A percentile compares a stretch with the other conserved stretches of the same genome.
Conservation (phyloP, 1,139 yeast species). For the Diutina rugosa region DNA sequence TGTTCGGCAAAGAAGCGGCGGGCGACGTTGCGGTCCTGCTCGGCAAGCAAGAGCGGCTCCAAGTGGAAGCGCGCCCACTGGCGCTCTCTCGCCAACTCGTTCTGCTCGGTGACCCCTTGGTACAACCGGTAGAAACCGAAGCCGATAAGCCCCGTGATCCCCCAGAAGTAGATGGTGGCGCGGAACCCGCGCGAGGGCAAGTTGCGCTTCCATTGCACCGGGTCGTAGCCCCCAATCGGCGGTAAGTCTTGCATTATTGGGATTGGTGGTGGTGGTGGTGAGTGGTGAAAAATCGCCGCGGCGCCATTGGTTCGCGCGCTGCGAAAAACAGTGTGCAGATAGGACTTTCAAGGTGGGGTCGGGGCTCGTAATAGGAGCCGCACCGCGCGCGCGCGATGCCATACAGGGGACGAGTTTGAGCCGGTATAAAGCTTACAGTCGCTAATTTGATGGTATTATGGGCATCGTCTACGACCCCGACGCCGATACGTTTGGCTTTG, state of each 20-base stretch:
- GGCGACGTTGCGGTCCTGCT: conserved; percentile 67
- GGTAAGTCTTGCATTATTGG: conserved; percentile 63
- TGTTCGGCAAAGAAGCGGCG: conserved; percentile 60
- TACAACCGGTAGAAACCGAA: conserved; percentile 63
- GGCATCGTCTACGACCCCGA: neutral
- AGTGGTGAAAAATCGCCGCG: neutral
- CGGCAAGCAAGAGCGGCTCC: conserved; percentile 69
- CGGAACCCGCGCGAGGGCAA: conserved; percentile 78
- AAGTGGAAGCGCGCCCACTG: conserved; percentile 67
- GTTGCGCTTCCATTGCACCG: conserved; percentile 83
- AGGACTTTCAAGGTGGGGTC: neutral
- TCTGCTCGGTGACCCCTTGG: conserved; percentile 62
- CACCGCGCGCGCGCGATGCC: no score
- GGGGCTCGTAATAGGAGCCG: no score
- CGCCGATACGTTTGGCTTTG: neutral
- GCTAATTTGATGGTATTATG: neutral
- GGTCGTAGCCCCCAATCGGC: conserved; percentile 78
- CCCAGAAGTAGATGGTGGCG: conserved; percentile 58
- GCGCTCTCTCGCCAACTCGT: conserved; percentile 66
- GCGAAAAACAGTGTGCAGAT: neutral
- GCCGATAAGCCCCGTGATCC: conserved; percentile 48
- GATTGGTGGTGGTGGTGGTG: neutral
- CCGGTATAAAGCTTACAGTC: no score
- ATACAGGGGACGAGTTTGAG: no score
- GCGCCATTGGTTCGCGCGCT: neutral